A percentile compares a stretch with the other conserved stretches of the same genome.
These are phyloP conservation scores for Poteriospumella lacustris DNA, from an alignment of 108 stramenopile genomes.

Conservation along the genomic window DNA sequence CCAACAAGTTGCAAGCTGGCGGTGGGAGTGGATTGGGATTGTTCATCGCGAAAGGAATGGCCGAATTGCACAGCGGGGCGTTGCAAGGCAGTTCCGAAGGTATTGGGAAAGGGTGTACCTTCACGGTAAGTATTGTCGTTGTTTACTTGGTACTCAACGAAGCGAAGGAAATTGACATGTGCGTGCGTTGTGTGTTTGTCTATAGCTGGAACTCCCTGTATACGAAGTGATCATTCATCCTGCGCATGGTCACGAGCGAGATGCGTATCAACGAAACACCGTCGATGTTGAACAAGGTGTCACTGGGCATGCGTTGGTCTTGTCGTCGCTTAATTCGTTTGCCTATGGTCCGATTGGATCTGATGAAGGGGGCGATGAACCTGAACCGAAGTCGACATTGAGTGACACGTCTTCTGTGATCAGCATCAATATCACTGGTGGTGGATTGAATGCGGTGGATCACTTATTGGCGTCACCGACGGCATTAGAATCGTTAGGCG, in stretches of 20 bases:
- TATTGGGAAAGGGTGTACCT: background rate
- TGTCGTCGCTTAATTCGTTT: too few species aligned
- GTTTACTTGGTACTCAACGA: background rate
- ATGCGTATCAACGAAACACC: background rate
- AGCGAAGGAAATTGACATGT: background rate
- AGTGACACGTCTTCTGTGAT: too few species aligned
- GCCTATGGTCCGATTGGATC: too few species aligned
- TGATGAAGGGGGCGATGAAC: too few species aligned
- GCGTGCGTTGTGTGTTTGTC: too few species aligned
- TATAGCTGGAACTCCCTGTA: background rate
- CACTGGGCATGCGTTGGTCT: too few species aligned
- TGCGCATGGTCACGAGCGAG: background rate
- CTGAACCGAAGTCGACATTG: too few species aligned
- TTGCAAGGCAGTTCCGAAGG: background rate
- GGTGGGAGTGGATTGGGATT: slow-evolving; percentile 65
- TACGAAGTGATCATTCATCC: background rate
- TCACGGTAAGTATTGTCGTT: background rate
- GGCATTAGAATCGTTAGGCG: too few species aligned
- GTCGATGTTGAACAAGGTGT: too few species aligned
- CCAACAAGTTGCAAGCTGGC: slow-evolving; percentile 59
- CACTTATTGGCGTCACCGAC: too few species aligned
- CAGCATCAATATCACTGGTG: too few species aligned
- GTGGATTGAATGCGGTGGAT: too few species aligned
- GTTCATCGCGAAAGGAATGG: slow-evolving; percentile 60
- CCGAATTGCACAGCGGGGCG: slow-evolving; percentile 54